Base-by-base conservation (phyloP, 2,329 filamentous ascomycete species). In the Fusarium xylarioides region DNA sequence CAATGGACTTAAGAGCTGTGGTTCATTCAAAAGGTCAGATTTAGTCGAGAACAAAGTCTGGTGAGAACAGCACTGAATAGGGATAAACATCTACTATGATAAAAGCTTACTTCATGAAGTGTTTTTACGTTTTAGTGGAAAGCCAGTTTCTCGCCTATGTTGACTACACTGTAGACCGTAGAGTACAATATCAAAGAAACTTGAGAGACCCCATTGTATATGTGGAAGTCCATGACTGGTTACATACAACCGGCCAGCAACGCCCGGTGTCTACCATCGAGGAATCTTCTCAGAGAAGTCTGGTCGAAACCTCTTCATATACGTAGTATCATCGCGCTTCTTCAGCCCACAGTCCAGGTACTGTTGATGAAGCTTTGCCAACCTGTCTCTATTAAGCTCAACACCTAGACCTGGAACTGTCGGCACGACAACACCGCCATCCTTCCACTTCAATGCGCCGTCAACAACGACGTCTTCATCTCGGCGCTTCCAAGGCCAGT, bases 401-500 rank as follows among this genome's bases (percentile, higher is more conserved):
- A 83, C 42, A 0, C 82, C 82, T 19, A 83, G 52, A 4, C 82
- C 82, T 5, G 82, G 81, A 0, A 63, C 47, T 1, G 74, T 79
- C 1, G 82, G 82, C 28, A 84, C 82, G 1, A 75, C 40, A 8
- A 84, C 66, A 2, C 79, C 81, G 0, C 82, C 82, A 43, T 83
- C 77, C 1, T 55, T 70, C 82, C 82, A 84, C 32, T 73, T 79
- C 60, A 84, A 47, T 0, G 79, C 77, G 4, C 82, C 81, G n/a
- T 82, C 79, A 12, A 80, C 65, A 49, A 84, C 74, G 10, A 84
- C 82, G 54, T 84, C 83, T 68, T 84, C 83, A 11, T 84, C 80
- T 1, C 80, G 78, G 7, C 80, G 81, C 75, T 84, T 84, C 83
- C 83, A 85, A 11, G 83, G 83, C 83, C 83, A 84, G 64, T 84